Base-by-base conservation (phyloP, 306 rosid species). In the Malus sylvestris region DNA sequence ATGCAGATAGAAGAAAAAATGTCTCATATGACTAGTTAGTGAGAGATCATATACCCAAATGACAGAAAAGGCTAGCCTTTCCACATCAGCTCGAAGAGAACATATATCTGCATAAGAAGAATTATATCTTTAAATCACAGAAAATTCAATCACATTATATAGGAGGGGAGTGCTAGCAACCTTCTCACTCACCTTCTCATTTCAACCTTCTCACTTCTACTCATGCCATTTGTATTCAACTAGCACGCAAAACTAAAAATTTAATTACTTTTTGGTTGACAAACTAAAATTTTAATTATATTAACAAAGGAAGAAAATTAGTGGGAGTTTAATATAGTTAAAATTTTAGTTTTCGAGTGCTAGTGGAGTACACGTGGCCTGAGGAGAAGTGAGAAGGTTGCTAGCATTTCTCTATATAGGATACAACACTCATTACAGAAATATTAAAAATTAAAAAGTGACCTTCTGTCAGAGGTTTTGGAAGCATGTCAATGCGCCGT, bases 401-500 rank as follows among this genome's bases (percentile, higher is more conserved):
- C 53, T 49, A 49, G 7, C 53, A 49, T 14, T 61, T 33, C 15
- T 22, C 60, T 38, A 38, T 38, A 7, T 68, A 59, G 51, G 25
- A 49, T 35, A 72, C 30, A 25, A 69, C 22, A 74, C 46, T 62
- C 40, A 46, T 16, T 16, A 60, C 35, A 46, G 49, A 61, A 38
- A 46, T 4, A n/a, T 13, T 68, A 42, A 19, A 40, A n/a, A 8
- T 59, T 16, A 75, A 79, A 32, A 80, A 44, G 61, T 76, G 70
- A 95, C 99, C 99, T 84, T 95, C 99, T 4, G 99, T 95, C 51
- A 95, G 86, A 85, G 97, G 93, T 79, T 95, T 95, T 1, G 99
- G 99, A 86, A 95, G 99, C 99, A 95, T 95, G 83, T 92, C 99
- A 84, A 92, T 95, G 61, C 99, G 85, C 68, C 97, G 87, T 81